Conservation (phyloP, 2,329 filamentous ascomycete species). For the Plenodomus lindquistii region DNA sequence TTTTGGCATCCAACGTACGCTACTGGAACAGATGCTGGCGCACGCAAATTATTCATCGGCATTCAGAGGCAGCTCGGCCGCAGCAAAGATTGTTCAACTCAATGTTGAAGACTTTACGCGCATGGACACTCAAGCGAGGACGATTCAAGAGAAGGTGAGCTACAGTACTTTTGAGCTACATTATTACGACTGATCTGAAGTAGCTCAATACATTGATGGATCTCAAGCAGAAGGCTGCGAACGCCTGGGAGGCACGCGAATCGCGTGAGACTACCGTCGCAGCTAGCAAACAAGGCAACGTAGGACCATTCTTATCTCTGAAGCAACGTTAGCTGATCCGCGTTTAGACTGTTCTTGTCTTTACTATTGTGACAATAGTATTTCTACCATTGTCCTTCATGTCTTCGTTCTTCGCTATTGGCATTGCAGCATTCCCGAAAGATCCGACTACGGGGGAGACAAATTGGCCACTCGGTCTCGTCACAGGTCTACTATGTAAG, state of each 20-base stretch:
- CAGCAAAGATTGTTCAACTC: slow-evolving; percentile 1
- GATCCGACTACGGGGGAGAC: slow-evolving; percentile 3
- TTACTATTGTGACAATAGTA: slow-evolving; percentile 15
- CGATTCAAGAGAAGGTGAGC: slow-evolving; percentile 6
- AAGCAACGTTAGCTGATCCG: background rate
- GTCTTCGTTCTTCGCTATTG: slow-evolving; percentile 17
- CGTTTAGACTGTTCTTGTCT: slow-evolving; percentile 10
- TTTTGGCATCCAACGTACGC: slow-evolving; percentile 2
- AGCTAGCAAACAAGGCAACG: slow-evolving; percentile 13
- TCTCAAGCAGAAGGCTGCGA: slow-evolving; percentile 19
- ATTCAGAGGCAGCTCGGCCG: background rate
- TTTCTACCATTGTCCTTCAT: slow-evolving; percentile 18
- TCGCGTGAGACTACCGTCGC: slow-evolving; percentile 11
- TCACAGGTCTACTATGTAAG: slow-evolving; percentile 7
- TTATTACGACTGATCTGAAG: background rate
- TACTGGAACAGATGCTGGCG: slow-evolving; percentile 1
- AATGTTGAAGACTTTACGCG: slow-evolving; percentile 4
- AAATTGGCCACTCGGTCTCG: slow-evolving; percentile 6
- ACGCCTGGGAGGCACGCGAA: slow-evolving; percentile 16
- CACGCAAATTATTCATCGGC: background rate
- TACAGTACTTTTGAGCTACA: background rate
- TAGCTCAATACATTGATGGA: slow-evolving; percentile 17
- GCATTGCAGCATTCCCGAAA: slow-evolving; percentile 11
- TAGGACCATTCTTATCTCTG: background rate
- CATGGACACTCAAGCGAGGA: slow-evolving; percentile 4